These are phyloP conservation scores for Aspergillus vadensis DNA, from an alignment of 2,329 filamentous ascomycete species.

Conservation along the genomic window DNA sequence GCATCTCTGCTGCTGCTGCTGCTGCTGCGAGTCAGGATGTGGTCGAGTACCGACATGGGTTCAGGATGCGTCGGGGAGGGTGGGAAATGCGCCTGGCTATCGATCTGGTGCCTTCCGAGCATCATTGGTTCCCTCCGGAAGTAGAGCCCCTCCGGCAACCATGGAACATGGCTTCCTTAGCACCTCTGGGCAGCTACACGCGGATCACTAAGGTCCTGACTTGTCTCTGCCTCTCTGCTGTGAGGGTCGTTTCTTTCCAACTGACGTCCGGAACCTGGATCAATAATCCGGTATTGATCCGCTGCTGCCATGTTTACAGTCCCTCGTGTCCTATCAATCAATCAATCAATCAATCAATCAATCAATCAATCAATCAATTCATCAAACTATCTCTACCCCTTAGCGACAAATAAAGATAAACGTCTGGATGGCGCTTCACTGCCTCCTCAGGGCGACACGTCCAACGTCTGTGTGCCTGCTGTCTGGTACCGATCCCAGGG, in stretches of 20 bases:
- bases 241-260: background rate
- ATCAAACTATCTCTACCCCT: background rate
- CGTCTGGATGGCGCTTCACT: background rate
- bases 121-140: background rate
- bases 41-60: background rate
- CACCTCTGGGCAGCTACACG: constrained; percentile 1
- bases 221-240: background rate
- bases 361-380: background rate
- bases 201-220: constrained; percentile 1
- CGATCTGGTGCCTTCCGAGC: background rate
- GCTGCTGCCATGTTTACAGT: background rate
- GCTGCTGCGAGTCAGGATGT: background rate
- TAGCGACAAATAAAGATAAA: background rate
- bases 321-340: background rate
- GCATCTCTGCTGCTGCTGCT: background rate
- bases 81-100: background rate
- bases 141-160: constrained; percentile 18
- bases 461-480: background rate
- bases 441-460: background rate
- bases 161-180: constrained; percentile 17
- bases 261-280: background rate
- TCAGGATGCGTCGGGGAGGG: constrained; percentile 1
- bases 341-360: background rate
- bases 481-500: background rate
- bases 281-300: background rate